Base-by-base conservation (phyloP, 495 filamentous ascomycete species). In the Cercophora sp. region DNA sequence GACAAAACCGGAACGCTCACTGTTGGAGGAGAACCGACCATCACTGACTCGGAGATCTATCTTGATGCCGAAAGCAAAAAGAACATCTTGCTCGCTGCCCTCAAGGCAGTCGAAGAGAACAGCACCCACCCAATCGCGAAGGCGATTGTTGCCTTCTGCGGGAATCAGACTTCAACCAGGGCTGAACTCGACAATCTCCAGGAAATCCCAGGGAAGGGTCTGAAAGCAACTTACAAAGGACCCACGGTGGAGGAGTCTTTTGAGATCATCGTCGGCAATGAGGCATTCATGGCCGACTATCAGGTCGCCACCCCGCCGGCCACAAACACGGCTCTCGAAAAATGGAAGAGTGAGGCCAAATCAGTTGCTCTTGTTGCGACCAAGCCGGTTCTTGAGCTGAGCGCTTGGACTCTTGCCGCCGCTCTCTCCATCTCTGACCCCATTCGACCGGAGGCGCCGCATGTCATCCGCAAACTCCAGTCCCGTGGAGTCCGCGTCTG, bases 1-100 rank as follows among this genome's bases (percentile, higher is more conserved):
- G 92, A 97, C 73, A 97, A 97, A 73, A 97, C 92, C 0, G 92
- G 92, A 0, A 97, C 92, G 1, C 70, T 97, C 42, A 97, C 92
- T 0, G 73, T 88, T 58, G 92, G 92, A 29, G 89, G 87, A 27
- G 85, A 90, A 48, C 82, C 91, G 0, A 84, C 70, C 8, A 85
- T 97, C 20, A 87, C 89, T 0, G 86, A 94, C 39, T 79, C 85
- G 48, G 73, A 84, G 56, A 56, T 84, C 23, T 59, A 63, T 13
- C 42, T 71, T 4, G 59, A 53, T 1, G 53, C 57, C 8, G 26
- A 47, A 16, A 47, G 59, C 8, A 36, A 50, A 34, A 51, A 49
- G 37, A 34, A 25, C 25, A 47, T 32, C 15, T 25, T 79, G 1
- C 50, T 79, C 5, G 68, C 76, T 64, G 59, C 86, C 16, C 77